A percentile compares a stretch with the other conserved stretches of the same genome.
Evolutionary conservation across 2,329 filamentous ascomycete genomes (phyloP).

Genomic region (Zasmidium angulare): DNA sequence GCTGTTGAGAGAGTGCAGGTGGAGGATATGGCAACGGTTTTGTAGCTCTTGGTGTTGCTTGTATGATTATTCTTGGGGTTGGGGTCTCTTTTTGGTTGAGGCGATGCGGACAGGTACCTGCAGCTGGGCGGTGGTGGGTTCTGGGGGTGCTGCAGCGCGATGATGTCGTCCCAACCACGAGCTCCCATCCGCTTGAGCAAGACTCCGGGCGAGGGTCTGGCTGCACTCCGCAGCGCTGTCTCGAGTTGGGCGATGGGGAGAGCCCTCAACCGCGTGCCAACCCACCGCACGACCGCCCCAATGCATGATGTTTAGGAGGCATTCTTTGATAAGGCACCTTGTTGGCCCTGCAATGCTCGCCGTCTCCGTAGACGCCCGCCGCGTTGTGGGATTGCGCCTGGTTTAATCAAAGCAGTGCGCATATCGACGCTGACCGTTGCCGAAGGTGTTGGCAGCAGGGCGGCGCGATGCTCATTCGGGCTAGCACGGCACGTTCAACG

Average conservation of each 20-base stretch:
- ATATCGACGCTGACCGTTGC: conserved; percentile 10
- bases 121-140: not conserved
- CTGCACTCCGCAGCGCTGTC: conserved; percentile 7
- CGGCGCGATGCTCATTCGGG: conserved; percentile 14
- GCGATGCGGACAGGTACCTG: not conserved
- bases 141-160: not conserved
- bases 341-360: conserved; percentile 1
- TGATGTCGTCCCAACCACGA: conserved; percentile 7
- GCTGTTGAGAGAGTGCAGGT: too few relatives aligned
- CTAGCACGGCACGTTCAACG: conserved; percentile 18
- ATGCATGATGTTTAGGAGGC: not conserved
- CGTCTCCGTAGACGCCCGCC: not conserved
- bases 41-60: not conserved
- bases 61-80: not conserved
- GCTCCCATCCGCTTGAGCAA: too few relatives aligned
- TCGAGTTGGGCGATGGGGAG: not conserved
- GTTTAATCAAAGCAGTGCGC: not conserved
- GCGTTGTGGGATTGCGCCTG: not conserved
- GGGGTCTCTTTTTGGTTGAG: not conserved
- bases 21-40: not conserved
- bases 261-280: not conserved
- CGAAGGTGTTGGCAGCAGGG: conserved; percentile 13
- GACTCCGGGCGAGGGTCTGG: not conserved
- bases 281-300: not conserved
- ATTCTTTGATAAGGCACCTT: not conserved